Evolutionary conservation across 108 stramenopile genomes (phyloP).

Genomic region (Nannochloropsis gaditana): DNA sequence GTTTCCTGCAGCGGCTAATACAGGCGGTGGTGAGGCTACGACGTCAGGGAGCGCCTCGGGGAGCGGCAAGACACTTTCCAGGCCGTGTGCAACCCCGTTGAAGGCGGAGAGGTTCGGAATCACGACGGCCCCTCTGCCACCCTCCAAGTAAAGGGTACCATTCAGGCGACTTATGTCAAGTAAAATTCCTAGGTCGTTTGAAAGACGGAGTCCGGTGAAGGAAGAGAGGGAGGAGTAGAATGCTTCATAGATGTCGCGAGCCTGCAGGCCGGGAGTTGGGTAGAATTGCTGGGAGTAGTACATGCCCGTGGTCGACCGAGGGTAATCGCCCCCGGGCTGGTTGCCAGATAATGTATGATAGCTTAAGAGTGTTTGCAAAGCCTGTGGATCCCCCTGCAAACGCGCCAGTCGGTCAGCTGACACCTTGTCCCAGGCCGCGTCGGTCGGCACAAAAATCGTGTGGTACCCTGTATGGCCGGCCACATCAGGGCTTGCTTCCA

Average conservation of each 20-base stretch:
- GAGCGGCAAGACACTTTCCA: conserved; percentile 32
- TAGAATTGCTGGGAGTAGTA: conserved; percentile 16
- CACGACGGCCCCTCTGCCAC: conserved; percentile 25
- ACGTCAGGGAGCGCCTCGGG: conserved; percentile 22
- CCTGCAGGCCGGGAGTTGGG: not conserved
- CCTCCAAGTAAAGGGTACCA: not conserved
- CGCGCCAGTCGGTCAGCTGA: not conserved
- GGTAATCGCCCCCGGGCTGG: not conserved
- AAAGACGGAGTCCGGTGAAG: conserved; percentile 1
- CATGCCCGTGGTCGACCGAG: conserved; percentile 1
- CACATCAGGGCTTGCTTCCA: conserved; percentile 6
- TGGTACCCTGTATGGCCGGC: not conserved
- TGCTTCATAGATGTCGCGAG: not conserved
- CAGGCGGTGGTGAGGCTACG: not conserved
- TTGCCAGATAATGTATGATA: not conserved
- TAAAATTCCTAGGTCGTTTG: conserved; percentile 1
- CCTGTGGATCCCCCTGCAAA: not conserved
- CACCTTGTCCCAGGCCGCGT: not conserved
- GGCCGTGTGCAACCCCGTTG: conserved; percentile 42
- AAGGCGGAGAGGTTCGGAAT: conserved; percentile 36
- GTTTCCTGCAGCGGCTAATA: not conserved
- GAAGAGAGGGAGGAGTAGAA: conserved; percentile 11
- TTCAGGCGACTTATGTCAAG: not conserved
- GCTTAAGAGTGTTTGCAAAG: not conserved
- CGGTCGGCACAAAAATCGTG: not conserved